Percentiles rank a stretch among this genome's conserved stretches.
Conservation (phyloP, 2,329 filamentous ascomycete species). For the Ophiocordyceps sinensis region DNA sequence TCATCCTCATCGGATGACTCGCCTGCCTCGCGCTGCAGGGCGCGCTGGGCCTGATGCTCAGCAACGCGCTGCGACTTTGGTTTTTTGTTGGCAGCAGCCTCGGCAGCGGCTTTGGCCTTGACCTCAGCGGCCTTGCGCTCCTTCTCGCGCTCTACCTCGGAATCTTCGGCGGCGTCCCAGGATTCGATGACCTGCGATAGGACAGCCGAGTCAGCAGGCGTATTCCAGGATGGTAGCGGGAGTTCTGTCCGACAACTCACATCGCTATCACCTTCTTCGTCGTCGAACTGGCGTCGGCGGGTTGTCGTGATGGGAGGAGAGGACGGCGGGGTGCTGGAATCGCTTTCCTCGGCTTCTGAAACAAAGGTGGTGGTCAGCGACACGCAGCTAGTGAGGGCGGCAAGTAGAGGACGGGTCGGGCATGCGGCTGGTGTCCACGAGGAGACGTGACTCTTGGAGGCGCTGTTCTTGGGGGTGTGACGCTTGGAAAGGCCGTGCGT, state of each 20-base stretch:
- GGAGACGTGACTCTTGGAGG: slow-evolving; percentile 1
- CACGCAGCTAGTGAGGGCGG: slow-evolving; percentile 1
- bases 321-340: slow-evolving; percentile 18
- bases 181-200: slow-evolving; percentile 69
- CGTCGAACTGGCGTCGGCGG: slow-evolving; percentile 58
- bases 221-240: background rate
- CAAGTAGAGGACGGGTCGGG: background rate
- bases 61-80: slow-evolving; percentile 74
- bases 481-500: background rate
- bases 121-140: slow-evolving; percentile 71
- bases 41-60: slow-evolving; percentile 53
- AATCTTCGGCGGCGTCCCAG: slow-evolving; percentile 95
- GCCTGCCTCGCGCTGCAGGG: slow-evolving; percentile 35
- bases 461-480: background rate
- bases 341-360: slow-evolving; percentile 25
- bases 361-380: slow-evolving; percentile 8
- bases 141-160: slow-evolving; percentile 92
- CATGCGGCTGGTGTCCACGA: background rate
- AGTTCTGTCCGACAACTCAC: slow-evolving; percentile 31
- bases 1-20: slow-evolving; percentile 50
- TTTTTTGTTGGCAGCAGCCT: slow-evolving; percentile 84
- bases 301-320: slow-evolving; percentile 23
- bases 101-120: slow-evolving; percentile 80
- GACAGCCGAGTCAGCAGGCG: background rate
- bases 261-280: slow-evolving; percentile 76